Evolutionary conservation across 2,329 filamentous ascomycete species (phyloP).

Genomic region (Penicillium sp.): DNA sequence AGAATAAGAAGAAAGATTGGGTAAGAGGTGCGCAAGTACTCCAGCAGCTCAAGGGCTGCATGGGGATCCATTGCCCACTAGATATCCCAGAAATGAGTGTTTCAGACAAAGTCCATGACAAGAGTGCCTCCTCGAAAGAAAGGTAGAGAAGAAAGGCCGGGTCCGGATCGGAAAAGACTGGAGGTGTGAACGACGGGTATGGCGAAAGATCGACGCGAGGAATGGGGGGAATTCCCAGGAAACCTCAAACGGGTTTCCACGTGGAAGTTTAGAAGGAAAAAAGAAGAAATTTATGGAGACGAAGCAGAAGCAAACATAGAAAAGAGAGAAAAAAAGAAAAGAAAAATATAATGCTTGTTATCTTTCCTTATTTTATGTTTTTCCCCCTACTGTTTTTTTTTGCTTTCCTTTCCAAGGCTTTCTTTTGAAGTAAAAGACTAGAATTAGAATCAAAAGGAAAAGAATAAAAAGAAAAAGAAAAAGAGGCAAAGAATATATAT

Average conservation of each 20-base stretch:
- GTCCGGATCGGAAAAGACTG: constrained; percentile 24
- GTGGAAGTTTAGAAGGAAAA: not conserved
- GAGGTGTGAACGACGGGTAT: constrained; percentile 12
- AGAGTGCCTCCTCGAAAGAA: constrained; percentile 11
- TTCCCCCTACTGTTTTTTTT: not conserved
- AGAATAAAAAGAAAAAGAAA: too few relatives aligned
- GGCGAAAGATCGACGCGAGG: constrained; percentile 20
- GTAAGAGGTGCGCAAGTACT: constrained; percentile 56
- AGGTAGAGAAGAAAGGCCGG: constrained; percentile 8
- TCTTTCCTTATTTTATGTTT: not conserved
- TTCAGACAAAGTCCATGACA: constrained; percentile 37
- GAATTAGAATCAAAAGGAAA: not conserved
- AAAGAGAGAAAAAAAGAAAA: not conserved
- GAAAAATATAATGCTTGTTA: not conserved
- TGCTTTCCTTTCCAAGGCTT: not conserved
- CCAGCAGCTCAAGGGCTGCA: constrained; percentile 45
- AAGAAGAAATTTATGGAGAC: not conserved
- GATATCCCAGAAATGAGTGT: constrained; percentile 1
- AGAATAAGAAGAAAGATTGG: constrained; percentile 63
- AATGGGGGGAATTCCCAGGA: not conserved
- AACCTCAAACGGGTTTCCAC: constrained; percentile 4
- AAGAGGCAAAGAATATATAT: too few relatives aligned
- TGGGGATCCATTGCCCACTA: constrained; percentile 35
- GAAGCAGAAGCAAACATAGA: constrained; percentile 3
- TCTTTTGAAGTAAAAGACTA: not conserved